Base-by-base conservation (phyloP, 2,329 filamentous ascomycete species). In the Beauveria sp. region DNA sequence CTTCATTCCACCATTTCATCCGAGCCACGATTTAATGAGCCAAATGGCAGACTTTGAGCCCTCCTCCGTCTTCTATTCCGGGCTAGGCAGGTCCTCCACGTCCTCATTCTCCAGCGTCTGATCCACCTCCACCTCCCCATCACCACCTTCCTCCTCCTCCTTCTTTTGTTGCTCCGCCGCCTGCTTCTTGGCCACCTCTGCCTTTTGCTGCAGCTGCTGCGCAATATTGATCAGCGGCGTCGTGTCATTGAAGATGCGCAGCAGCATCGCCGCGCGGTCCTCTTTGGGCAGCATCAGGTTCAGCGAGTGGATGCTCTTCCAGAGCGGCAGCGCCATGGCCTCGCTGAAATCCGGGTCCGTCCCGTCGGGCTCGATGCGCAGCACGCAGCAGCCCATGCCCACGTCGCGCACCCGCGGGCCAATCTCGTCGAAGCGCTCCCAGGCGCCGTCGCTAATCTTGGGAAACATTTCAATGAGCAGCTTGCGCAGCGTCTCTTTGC, bases 241-340 rank as follows among this genome's bases (percentile, higher is more conserved):
- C 30, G 88, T 88, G 67, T 97, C 93, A 71, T 97, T 96, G 77
- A 88, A 99, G 63, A 99, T 80, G 24, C 94, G 83, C 65, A 97
- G 80, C 67, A 97, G 78, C 91, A 97, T 96, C 1, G 94, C 94
- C 26, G 86, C 88, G 18, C 94, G 85, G 66, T 99, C 94, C 73
- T 99, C 94, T 79, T 99, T 99, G 55, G 94, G 93, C 70, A 99
- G 80, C 94, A 99, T 99, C 59, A 99, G 84, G 73, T 99, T 99
- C 62, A 97, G 81, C 22, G 89, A 93, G 67, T 92, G 87, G 63
- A 96, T 84, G 71, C 92, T 96, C 76, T 96, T 89, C 94, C 94
- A 99, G 30, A 99, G 79, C 3, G 94, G 94, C 20, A 99, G 81
- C 1, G 93, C 90, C 84, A 97, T 91, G 28, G 84, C 80, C 77